A percentile compares a stretch with the other conserved stretches of the same genome.
phyloP scores from a whole-genome alignment of 495 filamentous ascomycete species.

The Xylaria scruposa region DNA sequence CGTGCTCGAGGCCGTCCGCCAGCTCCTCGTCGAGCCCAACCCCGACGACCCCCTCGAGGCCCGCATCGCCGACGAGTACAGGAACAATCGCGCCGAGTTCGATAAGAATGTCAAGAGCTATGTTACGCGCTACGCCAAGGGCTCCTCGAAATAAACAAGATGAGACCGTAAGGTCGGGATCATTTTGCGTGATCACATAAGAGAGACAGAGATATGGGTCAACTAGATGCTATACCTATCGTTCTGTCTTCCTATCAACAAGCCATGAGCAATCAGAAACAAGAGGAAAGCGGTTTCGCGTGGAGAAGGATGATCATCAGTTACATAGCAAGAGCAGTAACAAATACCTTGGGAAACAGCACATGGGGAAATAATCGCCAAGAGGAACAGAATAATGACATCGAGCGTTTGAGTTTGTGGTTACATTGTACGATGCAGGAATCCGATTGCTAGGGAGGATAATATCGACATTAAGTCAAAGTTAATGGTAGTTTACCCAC shows the following conservation, averaged over 20 bases:
- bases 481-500: background rate
- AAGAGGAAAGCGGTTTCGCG: background rate
- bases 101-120: slow-evolving; percentile 85
- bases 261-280: background rate
- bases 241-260: background rate
- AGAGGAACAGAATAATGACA: background rate
- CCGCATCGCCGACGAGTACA: slow-evolving; percentile 84
- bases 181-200: background rate
- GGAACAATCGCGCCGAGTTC: slow-evolving; percentile 73
- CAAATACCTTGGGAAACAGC: background rate
- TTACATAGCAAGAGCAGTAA: background rate
- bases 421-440: background rate
- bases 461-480: background rate
- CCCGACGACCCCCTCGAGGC: slow-evolving; percentile 93
- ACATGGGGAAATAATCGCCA: background rate
- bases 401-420: background rate
- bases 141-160: slow-evolving; percentile 27
- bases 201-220: background rate
- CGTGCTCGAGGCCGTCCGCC: slow-evolving; percentile 80
- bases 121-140: slow-evolving; percentile 77
- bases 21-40: slow-evolving; percentile 84
- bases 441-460: background rate
- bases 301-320: background rate
- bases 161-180: background rate
- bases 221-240: background rate